Percentiles rank a stretch among this genome's conserved stretches.
Evolutionary conservation across 75 land plant species (phyloP).

Genomic region (Adiantum capillusveneris): DNA sequence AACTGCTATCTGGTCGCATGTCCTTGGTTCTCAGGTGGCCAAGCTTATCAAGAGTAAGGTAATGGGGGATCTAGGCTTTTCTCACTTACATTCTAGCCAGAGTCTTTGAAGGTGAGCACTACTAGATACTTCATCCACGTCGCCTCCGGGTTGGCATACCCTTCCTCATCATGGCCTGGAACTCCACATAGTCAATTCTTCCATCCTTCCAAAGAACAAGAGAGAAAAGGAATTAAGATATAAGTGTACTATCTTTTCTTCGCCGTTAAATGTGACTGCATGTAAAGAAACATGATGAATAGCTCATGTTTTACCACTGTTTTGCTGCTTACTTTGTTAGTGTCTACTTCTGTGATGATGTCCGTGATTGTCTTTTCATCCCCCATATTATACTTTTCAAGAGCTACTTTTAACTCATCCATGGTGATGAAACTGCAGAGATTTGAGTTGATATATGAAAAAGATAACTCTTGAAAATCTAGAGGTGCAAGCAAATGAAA

Average conservation of each 20-base stretch:
- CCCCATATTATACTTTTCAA: conserved; percentile 47
- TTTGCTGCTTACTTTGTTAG: conserved; percentile 53
- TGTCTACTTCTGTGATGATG: conserved; percentile 63
- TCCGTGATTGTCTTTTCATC: conserved; percentile 59
- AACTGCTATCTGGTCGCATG: too few relatives aligned
- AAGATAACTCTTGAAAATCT: not conserved
- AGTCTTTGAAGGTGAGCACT: too few relatives aligned
- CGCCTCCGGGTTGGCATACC: conserved; percentile 17
- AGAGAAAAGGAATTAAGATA: not conserved
- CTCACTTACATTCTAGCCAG: too few relatives aligned
- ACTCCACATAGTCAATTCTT: conserved; percentile 30
- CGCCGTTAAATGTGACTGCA: too few relatives aligned
- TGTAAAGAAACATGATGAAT: not conserved
- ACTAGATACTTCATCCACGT: too few relatives aligned
- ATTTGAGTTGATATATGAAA: not conserved
- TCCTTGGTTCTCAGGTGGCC: too few relatives aligned
- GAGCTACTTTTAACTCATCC: conserved; percentile 67
- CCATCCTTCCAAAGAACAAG: conserved; percentile 26
- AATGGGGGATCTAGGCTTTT: too few relatives aligned
- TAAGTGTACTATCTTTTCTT: too few relatives aligned
- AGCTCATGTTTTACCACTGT: not conserved
- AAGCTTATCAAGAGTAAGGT: too few relatives aligned
- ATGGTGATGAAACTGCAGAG: conserved; percentile 57
- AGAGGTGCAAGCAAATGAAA: not conserved
- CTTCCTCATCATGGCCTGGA: conserved; percentile 38